phyloP scores from a whole-genome alignment of 1,284 basidiomycete species.

The Coriolopsis trogii region DNA sequence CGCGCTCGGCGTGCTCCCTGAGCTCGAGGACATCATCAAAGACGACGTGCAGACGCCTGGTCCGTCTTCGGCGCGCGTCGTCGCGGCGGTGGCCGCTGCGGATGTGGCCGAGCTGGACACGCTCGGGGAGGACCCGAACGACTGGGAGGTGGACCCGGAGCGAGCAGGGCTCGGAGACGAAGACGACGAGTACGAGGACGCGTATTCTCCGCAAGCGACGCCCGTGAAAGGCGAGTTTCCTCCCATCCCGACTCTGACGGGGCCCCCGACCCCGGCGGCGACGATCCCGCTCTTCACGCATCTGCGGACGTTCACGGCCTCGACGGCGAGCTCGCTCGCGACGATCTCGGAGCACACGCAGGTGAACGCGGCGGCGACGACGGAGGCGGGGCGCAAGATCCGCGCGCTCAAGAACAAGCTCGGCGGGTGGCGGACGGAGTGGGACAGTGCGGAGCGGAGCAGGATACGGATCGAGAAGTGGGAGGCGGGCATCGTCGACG shows the following conservation, averaged over 20 bases:
- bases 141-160: constrained; percentile 68
- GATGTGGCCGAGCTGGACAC: constrained; percentile 35
- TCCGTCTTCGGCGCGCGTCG: constrained; percentile 15
- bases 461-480: constrained; percentile 72
- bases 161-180: constrained; percentile 45
- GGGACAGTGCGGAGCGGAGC: constrained; percentile 80
- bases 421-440: constrained; percentile 74
- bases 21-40: constrained; percentile 53
- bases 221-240: constrained; percentile 57
- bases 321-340: constrained; percentile 72
- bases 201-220: constrained; percentile 39
- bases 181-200: constrained; percentile 43
- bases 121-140: constrained; percentile 51
- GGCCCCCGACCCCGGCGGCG: constrained; percentile 48
- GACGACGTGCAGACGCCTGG: constrained; percentile 28
- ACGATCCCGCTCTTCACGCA: constrained; percentile 66
- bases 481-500: constrained; percentile 58
- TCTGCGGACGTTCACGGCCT: constrained; percentile 70
- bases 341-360: constrained; percentile 85
- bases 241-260: constrained; percentile 45
- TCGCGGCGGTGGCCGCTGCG: constrained; percentile 18
- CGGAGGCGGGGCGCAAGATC: constrained; percentile 81
- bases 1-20: constrained; percentile 69
- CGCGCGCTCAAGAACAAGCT: constrained; percentile 81
- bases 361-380: constrained; percentile 79